Conservation (phyloP, 805 yeast species). For the Starmerella asiatica region DNA sequence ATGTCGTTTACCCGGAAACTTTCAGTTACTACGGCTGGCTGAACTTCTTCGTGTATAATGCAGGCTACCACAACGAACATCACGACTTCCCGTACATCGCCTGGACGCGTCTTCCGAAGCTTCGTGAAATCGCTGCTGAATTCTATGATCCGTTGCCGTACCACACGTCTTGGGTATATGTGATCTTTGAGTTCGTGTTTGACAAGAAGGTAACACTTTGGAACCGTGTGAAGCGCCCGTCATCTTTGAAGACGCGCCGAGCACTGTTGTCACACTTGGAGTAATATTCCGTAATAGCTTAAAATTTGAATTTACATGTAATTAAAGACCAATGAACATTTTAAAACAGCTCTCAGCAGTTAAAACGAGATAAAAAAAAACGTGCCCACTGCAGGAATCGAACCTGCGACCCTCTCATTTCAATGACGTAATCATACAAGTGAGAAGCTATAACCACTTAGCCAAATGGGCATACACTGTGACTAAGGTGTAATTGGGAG, state of each 20-base stretch:
- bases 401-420: slow-evolving; percentile 21
- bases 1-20: slow-evolving; percentile 45
- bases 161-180: slow-evolving; percentile 67
- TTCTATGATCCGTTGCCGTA: slow-evolving; percentile 69
- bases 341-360: neutral
- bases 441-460: slow-evolving; percentile 21
- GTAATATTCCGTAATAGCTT: neutral
- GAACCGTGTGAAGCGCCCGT: slow-evolving; percentile 62
- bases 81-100: slow-evolving; percentile 92
- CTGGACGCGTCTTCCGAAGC: slow-evolving; percentile 63
- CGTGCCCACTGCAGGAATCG: slow-evolving; percentile 22
- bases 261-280: neutral
- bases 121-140: slow-evolving; percentile 58
- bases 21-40: slow-evolving; percentile 77
- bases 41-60: slow-evolving; percentile 75
- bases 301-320: no score
- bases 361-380: slow-evolving; percentile 1
- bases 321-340: no score
- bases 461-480: slow-evolving; percentile 16
- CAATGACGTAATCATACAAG: slow-evolving; percentile 11
- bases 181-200: slow-evolving; percentile 55
- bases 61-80: slow-evolving; percentile 88
- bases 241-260: slow-evolving; percentile 9
- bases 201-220: slow-evolving; percentile 57
- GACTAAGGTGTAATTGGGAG: neutral